These are phyloP conservation scores for Rhododendron mucronatum DNA, from an alignment of 148 eudicot genomes.

Conservation along the genomic window DNA sequence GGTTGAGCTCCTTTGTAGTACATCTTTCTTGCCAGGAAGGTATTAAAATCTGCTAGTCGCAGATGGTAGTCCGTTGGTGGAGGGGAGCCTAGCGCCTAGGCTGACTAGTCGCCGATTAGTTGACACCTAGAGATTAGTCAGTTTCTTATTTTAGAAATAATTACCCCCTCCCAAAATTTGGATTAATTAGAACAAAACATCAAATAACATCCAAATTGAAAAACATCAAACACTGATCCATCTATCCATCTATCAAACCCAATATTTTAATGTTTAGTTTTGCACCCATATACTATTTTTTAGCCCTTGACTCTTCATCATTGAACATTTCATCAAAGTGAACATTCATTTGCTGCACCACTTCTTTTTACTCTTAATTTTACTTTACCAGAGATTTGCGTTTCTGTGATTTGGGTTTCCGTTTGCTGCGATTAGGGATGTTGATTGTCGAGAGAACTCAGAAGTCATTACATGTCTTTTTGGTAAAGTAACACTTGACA, in stretches of 20 bases:
- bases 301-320: not conserved
- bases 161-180: not conserved
- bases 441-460: not conserved
- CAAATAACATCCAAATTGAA: not conserved
- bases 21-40: not conserved
- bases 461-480: not conserved
- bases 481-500: not conserved
- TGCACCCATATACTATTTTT: not conserved
- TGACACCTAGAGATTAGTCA: not conserved
- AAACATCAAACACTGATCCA: not conserved
- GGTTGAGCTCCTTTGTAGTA: not conserved
- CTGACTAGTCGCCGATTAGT: not conserved
- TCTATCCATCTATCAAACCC: not conserved
- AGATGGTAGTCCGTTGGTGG: not conserved
- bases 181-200: not conserved
- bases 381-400: not conserved
- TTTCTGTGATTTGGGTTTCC: not conserved
- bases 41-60: not conserved
- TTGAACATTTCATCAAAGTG: not conserved
- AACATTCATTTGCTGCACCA: not conserved
- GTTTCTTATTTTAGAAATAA: not conserved
- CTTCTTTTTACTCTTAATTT: no score
- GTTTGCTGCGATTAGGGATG: not conserved
- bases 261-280: not conserved
- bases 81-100: not conserved